Percentiles rank a stretch among this genome's conserved stretches.
These are phyloP conservation scores for Chimonanthus praecox DNA, from an alignment of 164 flowering plant genomes.

Conservation along the genomic window DNA sequence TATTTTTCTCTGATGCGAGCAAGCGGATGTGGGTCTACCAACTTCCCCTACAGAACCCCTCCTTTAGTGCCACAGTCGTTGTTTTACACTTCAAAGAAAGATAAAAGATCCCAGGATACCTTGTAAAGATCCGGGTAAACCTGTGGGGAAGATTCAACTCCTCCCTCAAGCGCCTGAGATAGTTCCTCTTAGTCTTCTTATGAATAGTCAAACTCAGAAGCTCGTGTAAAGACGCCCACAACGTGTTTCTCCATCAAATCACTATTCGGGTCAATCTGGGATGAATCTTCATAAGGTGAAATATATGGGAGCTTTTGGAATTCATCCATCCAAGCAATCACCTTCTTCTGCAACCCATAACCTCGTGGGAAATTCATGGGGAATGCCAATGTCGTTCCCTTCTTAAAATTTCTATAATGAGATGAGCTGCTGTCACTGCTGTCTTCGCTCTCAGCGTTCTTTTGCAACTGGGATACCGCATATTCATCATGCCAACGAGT, in stretches of 20 bases:
- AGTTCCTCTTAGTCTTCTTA: slow-evolving; percentile 92
- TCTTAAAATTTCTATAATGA: slow-evolving; percentile 52
- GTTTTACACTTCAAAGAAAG: slow-evolving; percentile 95
- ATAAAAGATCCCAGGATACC: slow-evolving; percentile 96
- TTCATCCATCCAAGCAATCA: slow-evolving; percentile 92
- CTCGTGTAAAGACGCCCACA: slow-evolving; percentile 91
- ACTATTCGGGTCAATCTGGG: slow-evolving; percentile 66
- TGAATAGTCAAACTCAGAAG: slow-evolving; percentile 78
- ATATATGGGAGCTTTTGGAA: slow-evolving; percentile 89
- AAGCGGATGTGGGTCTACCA: slow-evolving; percentile 77
- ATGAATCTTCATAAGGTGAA: slow-evolving; percentile 85
- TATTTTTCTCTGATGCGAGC: slow-evolving; percentile 59
- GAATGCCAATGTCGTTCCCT: slow-evolving; percentile 54
- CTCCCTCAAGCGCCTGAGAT: slow-evolving; percentile 78
- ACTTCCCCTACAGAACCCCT: slow-evolving; percentile 65
- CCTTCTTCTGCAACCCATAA: slow-evolving; percentile 83
- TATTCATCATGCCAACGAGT: slow-evolving; percentile 57
- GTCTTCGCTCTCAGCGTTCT: slow-evolving; percentile 38
- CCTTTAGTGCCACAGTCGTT: slow-evolving; percentile 70
- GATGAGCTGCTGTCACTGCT: not conserved
- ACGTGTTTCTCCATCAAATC: slow-evolving; percentile 96
- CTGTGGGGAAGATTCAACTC: slow-evolving; percentile 77
- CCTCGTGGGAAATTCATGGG: slow-evolving; percentile 88
- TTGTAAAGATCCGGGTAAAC: slow-evolving; percentile 81
- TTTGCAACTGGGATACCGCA: slow-evolving; percentile 72